These are phyloP conservation scores for Apiospora rasikravindrae DNA, from an alignment of 2,329 filamentous ascomycete genomes.

Conservation along the genomic window DNA sequence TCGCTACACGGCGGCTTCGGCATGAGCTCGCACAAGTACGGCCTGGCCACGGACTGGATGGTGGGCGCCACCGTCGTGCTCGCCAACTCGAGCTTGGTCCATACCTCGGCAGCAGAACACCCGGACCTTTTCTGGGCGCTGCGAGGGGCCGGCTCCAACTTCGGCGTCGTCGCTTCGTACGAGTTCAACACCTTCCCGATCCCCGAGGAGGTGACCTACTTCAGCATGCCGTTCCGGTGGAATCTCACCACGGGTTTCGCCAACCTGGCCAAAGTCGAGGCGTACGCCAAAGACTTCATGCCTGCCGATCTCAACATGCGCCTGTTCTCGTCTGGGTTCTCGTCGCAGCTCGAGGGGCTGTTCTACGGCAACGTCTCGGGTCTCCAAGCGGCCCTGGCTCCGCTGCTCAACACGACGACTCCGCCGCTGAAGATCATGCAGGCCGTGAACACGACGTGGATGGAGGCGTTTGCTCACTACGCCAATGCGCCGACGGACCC, in stretches of 20 bases:
- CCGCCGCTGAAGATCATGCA: constrained; percentile 39
- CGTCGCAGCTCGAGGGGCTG: constrained; percentile 44
- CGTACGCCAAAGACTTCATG: constrained; percentile 39
- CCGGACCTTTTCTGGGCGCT: constrained; percentile 19
- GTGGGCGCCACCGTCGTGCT: constrained; percentile 38
- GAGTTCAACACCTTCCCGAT: constrained; percentile 13
- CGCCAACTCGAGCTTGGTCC: constrained; percentile 32
- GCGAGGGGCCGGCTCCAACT: constrained; percentile 17
- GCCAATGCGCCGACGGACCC: constrained; percentile 37
- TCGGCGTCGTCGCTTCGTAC: constrained; percentile 16
- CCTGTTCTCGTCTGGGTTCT: constrained; percentile 41
- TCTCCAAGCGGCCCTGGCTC: constrained; percentile 38
- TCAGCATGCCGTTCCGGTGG: constrained; percentile 18
- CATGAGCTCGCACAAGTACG: constrained; percentile 48
- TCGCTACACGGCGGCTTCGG: constrained; percentile 44
- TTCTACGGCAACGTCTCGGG: constrained; percentile 44
- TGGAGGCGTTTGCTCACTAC: constrained; percentile 38
- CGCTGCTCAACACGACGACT: constrained; percentile 41
- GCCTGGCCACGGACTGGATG: constrained; percentile 51
- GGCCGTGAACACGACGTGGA: constrained; percentile 33
- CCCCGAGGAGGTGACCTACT: constrained; percentile 18
- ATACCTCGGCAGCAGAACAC: not conserved
- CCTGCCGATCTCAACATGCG: constrained; percentile 49
- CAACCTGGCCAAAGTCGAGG: constrained; percentile 54
- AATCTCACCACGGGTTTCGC: not conserved